These are phyloP conservation scores for Microbotryum violaceum DNA, from an alignment of 1,284 basidiomycete genomes.

Conservation along the genomic window DNA sequence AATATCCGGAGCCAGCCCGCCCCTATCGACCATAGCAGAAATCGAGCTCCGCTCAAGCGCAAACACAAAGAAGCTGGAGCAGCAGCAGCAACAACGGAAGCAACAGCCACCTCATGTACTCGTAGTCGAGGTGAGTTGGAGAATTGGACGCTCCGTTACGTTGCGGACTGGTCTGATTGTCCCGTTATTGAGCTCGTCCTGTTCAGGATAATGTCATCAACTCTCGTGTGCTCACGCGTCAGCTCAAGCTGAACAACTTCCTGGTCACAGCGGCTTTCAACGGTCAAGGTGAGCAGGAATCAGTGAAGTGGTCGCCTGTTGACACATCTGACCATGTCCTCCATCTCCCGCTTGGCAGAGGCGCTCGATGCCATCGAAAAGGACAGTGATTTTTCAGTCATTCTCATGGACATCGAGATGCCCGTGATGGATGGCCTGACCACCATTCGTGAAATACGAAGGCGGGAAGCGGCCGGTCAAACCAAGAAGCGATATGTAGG, in stretches of 20 bases:
- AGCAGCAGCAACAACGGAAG: too few relatives aligned
- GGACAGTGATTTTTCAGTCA: background rate
- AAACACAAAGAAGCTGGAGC: too few relatives aligned
- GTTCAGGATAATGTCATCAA: background rate
- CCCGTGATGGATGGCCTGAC: slow-evolving; percentile 1
- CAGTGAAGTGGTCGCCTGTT: too few relatives aligned
- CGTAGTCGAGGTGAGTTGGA: background rate
- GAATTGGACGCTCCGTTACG: background rate
- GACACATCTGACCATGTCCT: too few relatives aligned
- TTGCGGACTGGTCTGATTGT: background rate
- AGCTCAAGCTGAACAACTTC: background rate
- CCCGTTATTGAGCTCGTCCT: too few relatives aligned
- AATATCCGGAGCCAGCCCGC: too few relatives aligned
- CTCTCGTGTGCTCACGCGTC: background rate
- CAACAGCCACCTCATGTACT: background rate
- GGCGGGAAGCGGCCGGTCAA: too few relatives aligned
- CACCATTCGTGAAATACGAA: too few relatives aligned
- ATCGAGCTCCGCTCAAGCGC: too few relatives aligned
- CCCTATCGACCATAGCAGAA: too few relatives aligned
- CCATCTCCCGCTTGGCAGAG: background rate
- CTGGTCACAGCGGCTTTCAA: background rate
- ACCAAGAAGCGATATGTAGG: too few relatives aligned
- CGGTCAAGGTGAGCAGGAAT: background rate
- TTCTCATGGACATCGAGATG: slow-evolving; percentile 6
- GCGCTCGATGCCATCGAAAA: slow-evolving; percentile 2